Evolutionary conservation across 2,329 filamentous ascomycete species (phyloP).

Genomic region (Geosmithia morbida): DNA sequence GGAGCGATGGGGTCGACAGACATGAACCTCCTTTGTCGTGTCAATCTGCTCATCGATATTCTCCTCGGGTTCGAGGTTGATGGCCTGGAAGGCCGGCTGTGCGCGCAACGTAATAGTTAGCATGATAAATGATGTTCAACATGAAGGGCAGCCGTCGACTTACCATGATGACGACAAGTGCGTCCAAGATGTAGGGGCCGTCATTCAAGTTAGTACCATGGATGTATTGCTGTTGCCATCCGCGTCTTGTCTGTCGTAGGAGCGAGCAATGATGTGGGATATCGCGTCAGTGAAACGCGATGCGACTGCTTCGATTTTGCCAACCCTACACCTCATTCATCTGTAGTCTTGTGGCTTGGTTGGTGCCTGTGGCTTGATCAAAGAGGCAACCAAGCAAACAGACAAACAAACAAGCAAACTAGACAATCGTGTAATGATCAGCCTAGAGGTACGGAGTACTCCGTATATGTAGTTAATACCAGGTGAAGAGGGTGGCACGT

Average conservation of each 20-base stretch:
- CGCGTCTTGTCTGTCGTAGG: not conserved
- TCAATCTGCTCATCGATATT: slow-evolving; percentile 84
- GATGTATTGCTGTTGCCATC: not conserved
- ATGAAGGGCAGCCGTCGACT: not conserved
- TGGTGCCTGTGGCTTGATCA: not conserved
- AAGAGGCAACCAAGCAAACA: too few species aligned
- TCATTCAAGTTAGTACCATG: not conserved
- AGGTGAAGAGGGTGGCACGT: not conserved
- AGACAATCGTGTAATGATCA: too few species aligned
- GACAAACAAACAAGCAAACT: too few species aligned
- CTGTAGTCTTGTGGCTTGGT: not conserved
- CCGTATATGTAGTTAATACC: too few species aligned
- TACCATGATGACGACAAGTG: not conserved
- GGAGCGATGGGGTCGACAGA: slow-evolving; percentile 11
- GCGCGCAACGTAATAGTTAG: slow-evolving; percentile 2
- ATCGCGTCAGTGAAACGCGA: not conserved
- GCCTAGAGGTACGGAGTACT: too few species aligned
- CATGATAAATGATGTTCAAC: not conserved
- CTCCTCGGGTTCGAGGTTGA: slow-evolving; percentile 91
- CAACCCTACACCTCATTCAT: not conserved
- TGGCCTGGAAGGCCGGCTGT: slow-evolving; percentile 61
- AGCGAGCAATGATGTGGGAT: not conserved
- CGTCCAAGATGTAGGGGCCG: not conserved
- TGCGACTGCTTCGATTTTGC: not conserved
- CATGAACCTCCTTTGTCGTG: slow-evolving; percentile 85